These are phyloP conservation scores for Aspergillus glaucus DNA, from an alignment of 2,329 filamentous ascomycete species.

Conservation along the genomic window DNA sequence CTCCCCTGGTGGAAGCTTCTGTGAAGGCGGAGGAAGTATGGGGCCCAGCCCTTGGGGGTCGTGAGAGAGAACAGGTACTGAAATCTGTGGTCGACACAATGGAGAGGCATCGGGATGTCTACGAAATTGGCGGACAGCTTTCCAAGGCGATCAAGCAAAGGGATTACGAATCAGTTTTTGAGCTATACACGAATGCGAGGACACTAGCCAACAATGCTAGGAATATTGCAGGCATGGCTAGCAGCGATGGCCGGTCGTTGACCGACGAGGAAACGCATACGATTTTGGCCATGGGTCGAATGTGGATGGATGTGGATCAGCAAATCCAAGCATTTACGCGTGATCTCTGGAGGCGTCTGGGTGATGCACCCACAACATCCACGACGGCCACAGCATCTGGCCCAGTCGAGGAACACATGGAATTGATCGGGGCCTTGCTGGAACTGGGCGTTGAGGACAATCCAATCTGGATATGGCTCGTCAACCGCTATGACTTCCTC, in stretches of 20 bases:
- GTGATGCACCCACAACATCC: constrained; percentile 56
- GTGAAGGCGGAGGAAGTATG: constrained; percentile 96
- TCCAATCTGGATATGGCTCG: constrained; percentile 92
- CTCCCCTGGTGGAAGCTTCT: constrained; percentile 78
- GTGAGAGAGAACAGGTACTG: constrained; percentile 82
- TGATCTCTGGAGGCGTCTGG: constrained; percentile 78
- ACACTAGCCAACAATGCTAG: constrained; percentile 74
- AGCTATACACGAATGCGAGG: constrained; percentile 79
- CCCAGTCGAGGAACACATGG: constrained; percentile 77
- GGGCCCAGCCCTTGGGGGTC: constrained; percentile 85
- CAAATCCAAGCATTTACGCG: constrained; percentile 83
- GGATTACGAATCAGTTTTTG: constrained; percentile 81
- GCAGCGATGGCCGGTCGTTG: constrained; percentile 48
- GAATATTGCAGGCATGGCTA: constrained; percentile 56
- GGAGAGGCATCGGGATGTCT: constrained; percentile 71
- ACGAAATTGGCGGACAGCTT: constrained; percentile 72
- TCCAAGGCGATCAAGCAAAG: constrained; percentile 82
- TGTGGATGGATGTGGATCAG: constrained; percentile 91
- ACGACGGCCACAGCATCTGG: constrained; percentile 46
- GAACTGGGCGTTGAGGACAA: constrained; percentile 94
- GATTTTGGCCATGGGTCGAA: constrained; percentile 78
- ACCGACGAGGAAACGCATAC: constrained; percentile 77
- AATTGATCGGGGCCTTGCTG: constrained; percentile 80
- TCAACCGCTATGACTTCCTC: constrained; percentile 81
- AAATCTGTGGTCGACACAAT: constrained; percentile 70